A percentile compares a stretch with the other conserved stretches of the same genome.
Evolutionary conservation across 2,329 filamentous ascomycete species (phyloP).

Genomic region (Fusarium sp.): DNA sequence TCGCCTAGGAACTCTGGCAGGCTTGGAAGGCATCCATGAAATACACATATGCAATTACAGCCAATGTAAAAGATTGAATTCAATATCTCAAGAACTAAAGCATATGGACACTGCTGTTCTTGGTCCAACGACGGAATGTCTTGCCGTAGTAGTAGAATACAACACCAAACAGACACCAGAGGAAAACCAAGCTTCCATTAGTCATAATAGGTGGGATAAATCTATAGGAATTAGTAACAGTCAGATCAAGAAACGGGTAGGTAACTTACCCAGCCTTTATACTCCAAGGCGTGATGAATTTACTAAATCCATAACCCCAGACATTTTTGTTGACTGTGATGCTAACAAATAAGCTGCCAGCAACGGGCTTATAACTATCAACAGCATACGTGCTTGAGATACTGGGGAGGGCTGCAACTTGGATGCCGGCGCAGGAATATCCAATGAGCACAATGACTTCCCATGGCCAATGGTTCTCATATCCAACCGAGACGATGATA

Average conservation of each 20-base stretch:
- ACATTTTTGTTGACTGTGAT: neutral
- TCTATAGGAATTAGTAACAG: neutral
- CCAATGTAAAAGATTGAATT: too few species aligned
- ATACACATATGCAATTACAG: too few species aligned
- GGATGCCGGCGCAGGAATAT: neutral
- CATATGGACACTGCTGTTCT: neutral
- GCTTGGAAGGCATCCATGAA: too few species aligned
- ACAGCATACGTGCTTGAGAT: neutral
- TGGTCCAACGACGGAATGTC: neutral
- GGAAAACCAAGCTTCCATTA: neutral
- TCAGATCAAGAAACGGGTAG: accelerated
- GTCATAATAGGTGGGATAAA: neutral
- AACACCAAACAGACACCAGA: slow-evolving; percentile 1
- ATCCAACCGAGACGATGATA: neutral
- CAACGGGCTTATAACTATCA: neutral
- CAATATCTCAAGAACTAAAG: neutral
- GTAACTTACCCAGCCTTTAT: neutral
- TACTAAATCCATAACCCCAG: neutral
- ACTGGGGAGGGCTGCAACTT: neutral
- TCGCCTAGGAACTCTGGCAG: too few species aligned
- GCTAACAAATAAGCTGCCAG: neutral
- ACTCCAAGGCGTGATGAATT: neutral
- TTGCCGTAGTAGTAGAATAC: neutral
- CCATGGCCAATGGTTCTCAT: neutral
- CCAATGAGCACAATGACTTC: neutral